Evolutionary conservation across 2,329 filamentous ascomycete species (phyloP), one percentile per base, ranked within the genome.

Genomic region (Pseudocercospora fijiensis): DNA sequence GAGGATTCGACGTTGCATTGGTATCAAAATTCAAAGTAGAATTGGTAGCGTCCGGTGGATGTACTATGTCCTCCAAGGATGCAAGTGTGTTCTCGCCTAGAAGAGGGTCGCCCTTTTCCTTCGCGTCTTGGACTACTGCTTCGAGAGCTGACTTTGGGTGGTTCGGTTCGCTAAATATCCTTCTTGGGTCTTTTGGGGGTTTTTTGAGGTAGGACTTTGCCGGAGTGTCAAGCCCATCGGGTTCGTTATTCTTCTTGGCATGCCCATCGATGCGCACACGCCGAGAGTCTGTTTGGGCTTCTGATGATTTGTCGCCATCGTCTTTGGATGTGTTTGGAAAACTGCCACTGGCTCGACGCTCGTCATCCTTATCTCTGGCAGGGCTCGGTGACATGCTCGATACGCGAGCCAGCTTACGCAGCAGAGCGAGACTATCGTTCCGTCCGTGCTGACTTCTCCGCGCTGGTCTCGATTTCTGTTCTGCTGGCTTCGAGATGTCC

Each of bases 61-160:
- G 67, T 11, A 80, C 75, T 11, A 83, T 76, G 37, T 80, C 78
- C 69, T 82, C 79, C 7, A 83, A 72, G 3, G 80, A 82, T 52
- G 80, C 77, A 49, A 82, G 77, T 3, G 81, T 83, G 18, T 78
- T 79, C 28, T 83, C 81, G 37, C 80, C 80, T 43, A 77, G 76
- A 30, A 73, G 69, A 13, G 63, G 57, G 18, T 77, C 73, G 13
- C 69, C 65, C 9, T 70, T 72, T 16, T 65, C 65, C 41, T 58
- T 75, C 5, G 76, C 77, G 67, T 78, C 74, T 58, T 75, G 71
- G 1, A 82, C 72, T 18, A 82, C 72, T 18, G 78, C 77, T 58
- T 77, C 74, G 5, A 82, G 72, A 2, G 75, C 74, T 22, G 73
- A 75, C 52, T 68, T 73, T 22, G 69, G 67, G 28, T 66, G 67